Base-by-base conservation (phyloP, 768 basidiomycete genomes). In the Daedaleopsis sinensis region DNA sequence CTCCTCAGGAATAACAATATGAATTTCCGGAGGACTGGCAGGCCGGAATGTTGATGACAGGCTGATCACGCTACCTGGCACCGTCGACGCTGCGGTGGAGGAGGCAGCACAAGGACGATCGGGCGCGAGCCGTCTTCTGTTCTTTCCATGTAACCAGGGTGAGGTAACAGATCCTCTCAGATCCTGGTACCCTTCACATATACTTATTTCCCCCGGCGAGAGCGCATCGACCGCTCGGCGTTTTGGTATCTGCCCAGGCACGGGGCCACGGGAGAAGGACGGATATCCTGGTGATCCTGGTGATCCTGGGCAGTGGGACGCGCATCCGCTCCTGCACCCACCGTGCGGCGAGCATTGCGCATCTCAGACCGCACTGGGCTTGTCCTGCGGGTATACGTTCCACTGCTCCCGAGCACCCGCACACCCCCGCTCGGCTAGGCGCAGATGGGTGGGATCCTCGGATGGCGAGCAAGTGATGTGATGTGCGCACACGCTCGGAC, bases 71-170 rank as follows among this genome's bases (percentile, higher is more conserved):
- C 47, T 49, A 49, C 21, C 47, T 32, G 27, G 7, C 27, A 32
- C 7, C 27, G 4, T 32, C 27, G 27, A 49, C 47, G 55, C 60
- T 61, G 60, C 60, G 50, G 55, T 53, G 55, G 60, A 52, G 56
- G 32, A 53, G 56, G 64, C 56, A 59, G 49, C 58, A 62, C 38
- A 53, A 27, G 54, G n/a, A 37, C 54, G 61, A 57, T 62, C 56
- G 56, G 56, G 52, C 36, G 52, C 19, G 46, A 47, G 27, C 27
- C 49, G 48, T 42, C 23, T 66, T 61, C 59, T 63, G 59, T 60
- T 60, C 47, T 32, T 67, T 67, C 67, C 48, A 48, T 48, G 67
- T 67, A 57, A 65, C 67, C 52, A 67, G 53, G 66, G 59, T 65
- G 61, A 65, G 62, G 61, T 65, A 67, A 67, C 19, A 51, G 57